Conservation (phyloP, 257 asterid genomes). For the Sherardia arvensis region DNA sequence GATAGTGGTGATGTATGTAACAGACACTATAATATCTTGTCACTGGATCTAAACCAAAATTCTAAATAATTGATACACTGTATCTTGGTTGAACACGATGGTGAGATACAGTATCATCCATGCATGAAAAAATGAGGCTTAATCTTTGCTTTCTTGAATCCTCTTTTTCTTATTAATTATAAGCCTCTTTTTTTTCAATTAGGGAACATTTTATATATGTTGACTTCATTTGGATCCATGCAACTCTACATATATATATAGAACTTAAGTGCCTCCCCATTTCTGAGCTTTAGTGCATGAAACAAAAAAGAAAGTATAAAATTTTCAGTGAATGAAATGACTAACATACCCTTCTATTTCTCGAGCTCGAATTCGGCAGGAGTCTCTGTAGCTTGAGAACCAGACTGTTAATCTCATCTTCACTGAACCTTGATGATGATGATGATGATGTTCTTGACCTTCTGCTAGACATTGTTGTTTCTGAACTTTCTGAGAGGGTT, state of each 20-base stretch:
- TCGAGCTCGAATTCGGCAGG: constrained; percentile 42
- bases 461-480: constrained; percentile 35
- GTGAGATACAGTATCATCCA: not conserved
- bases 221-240: too few relatives aligned
- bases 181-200: too few relatives aligned
- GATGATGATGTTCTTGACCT: constrained; percentile 24
- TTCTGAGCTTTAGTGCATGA: not conserved
- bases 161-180: too few relatives aligned
- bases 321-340: not conserved
- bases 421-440: constrained; percentile 22
- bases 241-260: too few relatives aligned
- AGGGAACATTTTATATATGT: not conserved
- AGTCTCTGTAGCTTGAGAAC: constrained; percentile 41
- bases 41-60: too few relatives aligned
- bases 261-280: not conserved
- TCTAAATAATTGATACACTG: too few relatives aligned
- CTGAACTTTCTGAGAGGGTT: not conserved
- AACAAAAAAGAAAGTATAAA: not conserved
- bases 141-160: too few relatives aligned
- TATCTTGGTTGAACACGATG: not conserved
- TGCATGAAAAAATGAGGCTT: not conserved
- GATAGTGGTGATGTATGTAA: too few relatives aligned
- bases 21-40: too few relatives aligned
- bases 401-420: constrained; percentile 51
- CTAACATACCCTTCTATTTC: constrained; percentile 36